These are phyloP conservation scores for Penicillium sp. DNA, from an alignment of 2,329 filamentous ascomycete genomes.

Conservation along the genomic window DNA sequence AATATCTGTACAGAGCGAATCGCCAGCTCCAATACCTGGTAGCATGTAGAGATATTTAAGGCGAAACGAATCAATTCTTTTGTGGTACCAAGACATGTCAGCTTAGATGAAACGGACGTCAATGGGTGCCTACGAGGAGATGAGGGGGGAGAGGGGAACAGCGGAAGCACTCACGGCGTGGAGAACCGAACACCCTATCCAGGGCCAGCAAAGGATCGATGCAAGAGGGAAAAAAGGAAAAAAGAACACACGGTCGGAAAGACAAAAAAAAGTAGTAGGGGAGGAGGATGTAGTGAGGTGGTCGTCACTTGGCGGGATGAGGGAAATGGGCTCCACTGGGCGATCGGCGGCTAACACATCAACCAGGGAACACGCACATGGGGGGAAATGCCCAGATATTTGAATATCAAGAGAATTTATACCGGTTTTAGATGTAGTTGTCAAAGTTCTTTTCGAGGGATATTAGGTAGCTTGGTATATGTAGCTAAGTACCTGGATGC, in stretches of 20 bases:
- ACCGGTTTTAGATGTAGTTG: neutral
- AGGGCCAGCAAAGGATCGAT: slow-evolving; percentile 9
- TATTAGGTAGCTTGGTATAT: neutral
- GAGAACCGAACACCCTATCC: slow-evolving; percentile 9
- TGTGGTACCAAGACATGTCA: slow-evolving; percentile 25
- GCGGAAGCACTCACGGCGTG: slow-evolving; percentile 13
- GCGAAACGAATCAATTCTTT: slow-evolving; percentile 21
- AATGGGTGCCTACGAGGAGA: slow-evolving; percentile 25
- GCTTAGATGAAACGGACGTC: slow-evolving; percentile 28
- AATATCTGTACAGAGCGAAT: slow-evolving; percentile 20
- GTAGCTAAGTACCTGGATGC: neutral
- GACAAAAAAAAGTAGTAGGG: slow-evolving; percentile 3
- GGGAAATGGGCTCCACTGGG: slow-evolving; percentile 29
- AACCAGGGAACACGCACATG: slow-evolving; percentile 22
- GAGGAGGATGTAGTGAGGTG: slow-evolving; percentile 21
- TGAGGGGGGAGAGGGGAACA: slow-evolving; percentile 19
- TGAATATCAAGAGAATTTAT: neutral
- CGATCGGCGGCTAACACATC: slow-evolving; percentile 36
- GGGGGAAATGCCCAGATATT: neutral
- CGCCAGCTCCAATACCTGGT: slow-evolving; percentile 20
- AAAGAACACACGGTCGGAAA: neutral
- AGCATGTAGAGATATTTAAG: slow-evolving; percentile 19
- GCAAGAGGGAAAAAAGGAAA: neutral
- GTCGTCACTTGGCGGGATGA: slow-evolving; percentile 35
- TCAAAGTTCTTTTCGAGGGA: neutral